Evolutionary conservation across 306 rosid species (phyloP), one percentile per base, ranked within the genome.

Genomic region (Delonix regia): DNA sequence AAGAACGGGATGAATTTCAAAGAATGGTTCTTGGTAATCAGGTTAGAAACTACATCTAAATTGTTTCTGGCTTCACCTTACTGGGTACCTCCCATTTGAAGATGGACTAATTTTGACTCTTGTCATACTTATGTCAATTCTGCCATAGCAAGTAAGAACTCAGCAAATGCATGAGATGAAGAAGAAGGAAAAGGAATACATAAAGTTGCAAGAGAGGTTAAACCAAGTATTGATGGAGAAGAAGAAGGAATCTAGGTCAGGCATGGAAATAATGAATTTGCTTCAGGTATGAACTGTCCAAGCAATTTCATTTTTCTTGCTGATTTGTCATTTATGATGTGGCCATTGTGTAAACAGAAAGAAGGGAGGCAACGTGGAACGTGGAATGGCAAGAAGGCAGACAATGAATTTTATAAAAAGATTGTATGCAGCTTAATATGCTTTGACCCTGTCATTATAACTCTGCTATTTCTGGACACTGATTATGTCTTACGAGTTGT

Each of bases 281-380:
- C 99, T 96, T 78, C 99, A 96, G 99, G 99, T 96, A 86, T 69
- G 57, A 53, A 15, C 52, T 44, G 59, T 64, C 53, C 49, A 6
- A 56, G 25, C 72, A 47, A 8, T 80, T 21, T 74, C 67, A 73
- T 52, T 39, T 60, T 48, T 78, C 69, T 55, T 14, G 28, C 60
- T 74, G 64, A 67, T 51, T 80, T 65, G 79, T 75, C 74, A 60
- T 80, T 53, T 76, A 51, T 73, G 75, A 75, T 67, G 42, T 24
- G 67, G 41, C 36, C 36, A 24, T 67, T 41, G 13, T 75, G 75
- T 56, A 53, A 75, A 85, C 92, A 96, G 99, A 96, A 96, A 79
- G 99, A 96, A 89, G 98, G 98, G 70, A 88, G 99, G 77, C 98
- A 88, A 53, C 98, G 99, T 39, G 99, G 99, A 79, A 96, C 99